These are phyloP conservation scores for Xylaria sp. DNA, from an alignment of 2,329 filamentous ascomycete species.

Conservation along the genomic window DNA sequence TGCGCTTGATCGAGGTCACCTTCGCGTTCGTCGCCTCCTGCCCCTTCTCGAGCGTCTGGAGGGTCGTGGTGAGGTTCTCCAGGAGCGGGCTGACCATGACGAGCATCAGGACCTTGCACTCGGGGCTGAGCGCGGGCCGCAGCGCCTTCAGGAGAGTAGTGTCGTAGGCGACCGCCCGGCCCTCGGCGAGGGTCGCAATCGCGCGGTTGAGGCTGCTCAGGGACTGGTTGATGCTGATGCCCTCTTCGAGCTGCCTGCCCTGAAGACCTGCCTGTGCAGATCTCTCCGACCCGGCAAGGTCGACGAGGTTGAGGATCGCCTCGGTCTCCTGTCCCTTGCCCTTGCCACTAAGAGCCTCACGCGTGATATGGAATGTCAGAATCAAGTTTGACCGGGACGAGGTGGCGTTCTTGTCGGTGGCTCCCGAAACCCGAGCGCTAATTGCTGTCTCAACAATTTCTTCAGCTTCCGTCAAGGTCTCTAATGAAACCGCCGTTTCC, in stretches of 20 bases:
- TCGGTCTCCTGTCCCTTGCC: conserved; percentile 79
- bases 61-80: conserved; percentile 64
- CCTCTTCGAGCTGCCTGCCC: conserved; percentile 85
- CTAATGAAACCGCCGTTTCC: conserved; percentile 49
- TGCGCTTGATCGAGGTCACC: conserved; percentile 9
- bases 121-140: conserved; percentile 88
- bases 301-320: conserved; percentile 91
- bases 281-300: conserved; percentile 89
- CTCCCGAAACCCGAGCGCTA: conserved; percentile 82
- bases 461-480: conserved; percentile 76
- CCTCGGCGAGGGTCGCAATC: conserved; percentile 82
- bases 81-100: conserved; percentile 93
- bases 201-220: conserved; percentile 91
- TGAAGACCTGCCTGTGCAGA: conserved; percentile 79
- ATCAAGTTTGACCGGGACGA: conserved; percentile 95
- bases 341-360: conserved; percentile 48
- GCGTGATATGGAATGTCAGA: conserved; percentile 57
- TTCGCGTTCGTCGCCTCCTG: conserved; percentile 25
- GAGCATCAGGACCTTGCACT: conserved; percentile 97
- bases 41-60: conserved; percentile 27
- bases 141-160: conserved; percentile 93
- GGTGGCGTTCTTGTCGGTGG: conserved; percentile 89
- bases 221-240: conserved; percentile 94
- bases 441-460: conserved; percentile 75
- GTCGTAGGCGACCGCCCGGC: conserved; percentile 84